These are phyloP conservation scores for Phytophthora parvispora DNA, from an alignment of 352 stramenopile species.

Conservation along the genomic window DNA sequence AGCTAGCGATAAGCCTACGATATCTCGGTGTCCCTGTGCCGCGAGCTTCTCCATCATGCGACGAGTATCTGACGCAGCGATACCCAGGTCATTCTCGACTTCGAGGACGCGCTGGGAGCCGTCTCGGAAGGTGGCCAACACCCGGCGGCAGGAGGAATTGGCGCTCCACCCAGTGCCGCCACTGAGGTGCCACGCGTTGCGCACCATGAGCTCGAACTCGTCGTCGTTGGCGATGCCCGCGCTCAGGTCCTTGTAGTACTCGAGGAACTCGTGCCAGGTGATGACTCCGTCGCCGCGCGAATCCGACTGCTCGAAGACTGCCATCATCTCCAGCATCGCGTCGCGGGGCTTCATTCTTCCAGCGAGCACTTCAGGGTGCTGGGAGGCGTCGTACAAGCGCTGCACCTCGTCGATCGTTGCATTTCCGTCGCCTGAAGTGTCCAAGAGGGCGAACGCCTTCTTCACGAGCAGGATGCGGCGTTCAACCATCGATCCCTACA, in stretches of 20 bases:
- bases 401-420: constrained; percentile 82
- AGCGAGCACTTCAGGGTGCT: constrained; percentile 86
- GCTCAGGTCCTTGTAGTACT: constrained; percentile 93
- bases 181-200: constrained; percentile 90
- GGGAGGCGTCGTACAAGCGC: constrained; percentile 75
- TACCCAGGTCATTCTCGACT: constrained; percentile 77
- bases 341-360: constrained; percentile 66
- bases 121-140: constrained; percentile 78
- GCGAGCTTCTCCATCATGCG: constrained; percentile 65
- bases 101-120: constrained; percentile 76
- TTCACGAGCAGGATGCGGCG: constrained; percentile 86
- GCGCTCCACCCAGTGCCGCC: constrained; percentile 79
- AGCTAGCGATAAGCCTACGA: constrained; percentile 65
- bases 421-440: constrained; percentile 70
- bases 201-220: constrained; percentile 89
- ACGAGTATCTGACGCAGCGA: constrained; percentile 53
- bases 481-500: constrained; percentile 80
- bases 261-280: constrained; percentile 89
- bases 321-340: constrained; percentile 87
- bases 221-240: constrained; percentile 85
- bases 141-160: constrained; percentile 80
- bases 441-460: constrained; percentile 82
- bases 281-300: constrained; percentile 58
- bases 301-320: constrained; percentile 66
- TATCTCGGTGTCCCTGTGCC: constrained; percentile 57